Conservation (phyloP, 129 eudicot genomes). For the Arctium lappa region DNA sequence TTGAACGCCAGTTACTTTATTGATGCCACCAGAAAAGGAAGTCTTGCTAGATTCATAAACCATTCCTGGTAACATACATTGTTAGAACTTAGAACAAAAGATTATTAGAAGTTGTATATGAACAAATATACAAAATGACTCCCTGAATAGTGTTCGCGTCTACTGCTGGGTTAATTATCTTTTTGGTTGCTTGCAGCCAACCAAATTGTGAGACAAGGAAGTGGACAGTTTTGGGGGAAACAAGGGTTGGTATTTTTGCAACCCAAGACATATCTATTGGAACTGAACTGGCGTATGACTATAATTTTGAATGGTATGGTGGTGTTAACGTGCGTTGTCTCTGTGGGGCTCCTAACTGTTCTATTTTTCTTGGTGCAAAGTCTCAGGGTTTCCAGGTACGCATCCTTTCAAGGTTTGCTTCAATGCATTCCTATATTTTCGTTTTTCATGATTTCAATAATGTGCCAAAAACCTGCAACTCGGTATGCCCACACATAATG, state of each 20-base stretch:
- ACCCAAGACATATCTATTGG: conserved; percentile 66
- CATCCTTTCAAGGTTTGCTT: neutral
- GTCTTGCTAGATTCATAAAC: conserved; percentile 89
- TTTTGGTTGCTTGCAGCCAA: conserved; percentile 46
- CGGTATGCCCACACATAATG: neutral
- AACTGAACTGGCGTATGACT: conserved; percentile 83
- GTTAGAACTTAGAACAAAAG: conserved; percentile 2
- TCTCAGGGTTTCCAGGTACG: conserved; percentile 91
- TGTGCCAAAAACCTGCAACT: neutral
- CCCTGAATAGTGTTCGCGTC: neutral
- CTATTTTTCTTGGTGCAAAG: conserved; percentile 92
- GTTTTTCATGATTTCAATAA: neutral
- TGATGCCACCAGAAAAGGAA: conserved; percentile 93
- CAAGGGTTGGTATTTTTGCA: conserved; percentile 91
- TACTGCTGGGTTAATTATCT: neutral
- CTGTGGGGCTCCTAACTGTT: conserved; percentile 94
- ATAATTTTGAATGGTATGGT: conserved; percentile 98
- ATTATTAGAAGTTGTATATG: conserved; percentile 3
- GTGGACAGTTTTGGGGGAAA: conserved; percentile 93
- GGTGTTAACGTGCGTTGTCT: conserved; percentile 95
- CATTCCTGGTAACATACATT: conserved; percentile 77
- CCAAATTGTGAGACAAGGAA: conserved; percentile 99
- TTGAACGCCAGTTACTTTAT: conserved; percentile 63
- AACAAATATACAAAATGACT: neutral
- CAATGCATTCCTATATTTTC: neutral